Evolutionary conservation across 2,329 filamentous ascomycete species (phyloP).

Genomic region (Colletotrichum somersetense): DNA sequence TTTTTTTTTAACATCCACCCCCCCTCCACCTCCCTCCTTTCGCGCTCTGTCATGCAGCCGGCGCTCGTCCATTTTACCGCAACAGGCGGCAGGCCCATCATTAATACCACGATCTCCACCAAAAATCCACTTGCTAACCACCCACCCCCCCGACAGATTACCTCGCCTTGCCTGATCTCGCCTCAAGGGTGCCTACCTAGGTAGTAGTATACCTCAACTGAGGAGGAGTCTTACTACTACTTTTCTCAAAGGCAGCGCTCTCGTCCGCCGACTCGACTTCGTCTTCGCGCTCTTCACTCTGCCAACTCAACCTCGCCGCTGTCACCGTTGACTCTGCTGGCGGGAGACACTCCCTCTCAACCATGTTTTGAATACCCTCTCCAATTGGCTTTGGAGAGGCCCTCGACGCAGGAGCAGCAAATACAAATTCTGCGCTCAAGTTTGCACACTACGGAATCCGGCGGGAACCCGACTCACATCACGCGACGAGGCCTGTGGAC

Average conservation of each 20-base stretch:
- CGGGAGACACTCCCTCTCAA: conserved; percentile 40
- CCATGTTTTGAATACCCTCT: conserved; percentile 51
- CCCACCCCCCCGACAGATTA: conserved; percentile 27
- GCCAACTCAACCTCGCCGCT: conserved; percentile 39
- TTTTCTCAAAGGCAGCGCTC: conserved; percentile 17
- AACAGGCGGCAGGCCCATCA: conserved; percentile 47
- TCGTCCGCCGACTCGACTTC: conserved; percentile 26
- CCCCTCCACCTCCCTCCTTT: conserved; percentile 12
- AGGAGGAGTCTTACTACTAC: conserved; percentile 11
- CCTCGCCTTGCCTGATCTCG: conserved; percentile 33
- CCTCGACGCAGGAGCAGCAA: conserved; percentile 38
- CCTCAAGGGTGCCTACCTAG: conserved; percentile 19
- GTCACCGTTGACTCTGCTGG: conserved; percentile 31
- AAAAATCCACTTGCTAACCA: conserved; percentile 43
- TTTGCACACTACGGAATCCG: conserved; percentile 6
- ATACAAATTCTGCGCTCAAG: conserved; percentile 24
- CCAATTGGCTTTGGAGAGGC: conserved; percentile 50
- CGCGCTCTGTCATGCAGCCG: conserved; percentile 38
- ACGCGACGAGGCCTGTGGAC: conserved; percentile 12
- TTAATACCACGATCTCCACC: conserved; percentile 44
- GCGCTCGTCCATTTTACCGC: conserved; percentile 51
- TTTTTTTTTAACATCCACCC: conserved; percentile 33
- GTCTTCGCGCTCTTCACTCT: conserved; percentile 12
- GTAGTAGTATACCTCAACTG: conserved; percentile 1
- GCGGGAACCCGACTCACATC: background rate